A percentile compares a stretch with the other conserved stretches of the same genome.
Evolutionary conservation across 352 stramenopile genomes (phyloP).

Genomic region (Globisporangium heterothallicum): DNA sequence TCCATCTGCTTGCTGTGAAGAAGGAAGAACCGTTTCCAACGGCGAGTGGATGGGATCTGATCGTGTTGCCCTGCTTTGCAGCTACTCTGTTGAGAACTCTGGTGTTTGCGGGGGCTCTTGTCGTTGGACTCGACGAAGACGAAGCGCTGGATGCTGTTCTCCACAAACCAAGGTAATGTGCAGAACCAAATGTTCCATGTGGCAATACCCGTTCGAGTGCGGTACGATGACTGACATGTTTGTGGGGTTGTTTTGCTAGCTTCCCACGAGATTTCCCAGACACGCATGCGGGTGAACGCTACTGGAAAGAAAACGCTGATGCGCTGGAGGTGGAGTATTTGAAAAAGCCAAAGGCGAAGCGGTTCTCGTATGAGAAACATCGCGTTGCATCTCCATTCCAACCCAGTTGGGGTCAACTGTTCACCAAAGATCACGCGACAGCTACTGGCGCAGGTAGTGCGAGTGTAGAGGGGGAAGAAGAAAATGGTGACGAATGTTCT

Average conservation of each 20-base stretch:
- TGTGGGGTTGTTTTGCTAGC: constrained; percentile 23
- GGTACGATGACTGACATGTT: not conserved
- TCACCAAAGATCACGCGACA: constrained; percentile 10
- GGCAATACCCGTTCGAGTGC: no score
- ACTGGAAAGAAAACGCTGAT: constrained; percentile 38
- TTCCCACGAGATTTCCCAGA: constrained; percentile 81
- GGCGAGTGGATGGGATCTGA: constrained; percentile 63
- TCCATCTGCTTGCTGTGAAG: constrained; percentile 43
- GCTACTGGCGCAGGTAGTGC: not conserved
- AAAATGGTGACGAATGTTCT: constrained; percentile 8
- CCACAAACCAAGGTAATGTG: constrained; percentile 33
- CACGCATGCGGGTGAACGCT: constrained; percentile 41
- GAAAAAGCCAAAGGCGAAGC: constrained; percentile 68
- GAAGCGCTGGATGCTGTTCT: constrained; percentile 50
- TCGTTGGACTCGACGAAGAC: constrained; percentile 70
- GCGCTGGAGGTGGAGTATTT: constrained; percentile 19
- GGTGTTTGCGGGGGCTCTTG: constrained; percentile 58
- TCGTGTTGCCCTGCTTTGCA: constrained; percentile 38
- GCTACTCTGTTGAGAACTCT: constrained; percentile 50
- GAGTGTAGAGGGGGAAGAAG: constrained; percentile 6
- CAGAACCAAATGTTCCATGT: not conserved
- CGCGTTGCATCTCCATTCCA: constrained; percentile 53
- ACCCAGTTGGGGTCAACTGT: constrained; percentile 52
- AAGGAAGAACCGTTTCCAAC: constrained; percentile 34
- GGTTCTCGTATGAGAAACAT: constrained; percentile 55